Evolutionary conservation across 2,329 filamentous ascomycete species (phyloP).

Genomic region (Pleurostoma richardsiae): DNA sequence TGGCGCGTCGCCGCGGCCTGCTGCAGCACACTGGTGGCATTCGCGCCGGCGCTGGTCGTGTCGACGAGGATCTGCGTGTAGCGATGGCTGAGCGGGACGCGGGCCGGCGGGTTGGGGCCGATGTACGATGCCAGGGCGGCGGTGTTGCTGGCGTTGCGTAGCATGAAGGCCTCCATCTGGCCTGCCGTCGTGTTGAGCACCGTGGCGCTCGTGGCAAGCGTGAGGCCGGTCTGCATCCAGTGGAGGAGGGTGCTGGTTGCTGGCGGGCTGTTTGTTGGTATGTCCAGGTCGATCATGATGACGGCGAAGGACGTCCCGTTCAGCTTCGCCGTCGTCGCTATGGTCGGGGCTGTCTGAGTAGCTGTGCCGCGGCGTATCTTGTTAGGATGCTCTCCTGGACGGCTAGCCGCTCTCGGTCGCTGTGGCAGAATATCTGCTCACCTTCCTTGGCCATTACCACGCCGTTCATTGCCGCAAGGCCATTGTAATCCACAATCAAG

Average conservation of each 20-base stretch:
- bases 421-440: constrained; percentile 12
- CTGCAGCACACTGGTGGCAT: constrained; percentile 17
- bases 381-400: no score
- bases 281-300: constrained; percentile 41
- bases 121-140: constrained; percentile 24
- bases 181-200: constrained; percentile 20
- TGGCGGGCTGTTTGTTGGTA: constrained; percentile 32
- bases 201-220: constrained; percentile 15
- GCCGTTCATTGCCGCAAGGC: constrained; percentile 29
- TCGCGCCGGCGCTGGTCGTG: constrained; percentile 20
- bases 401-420: no score
- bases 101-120: constrained; percentile 30
- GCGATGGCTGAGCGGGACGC: constrained; percentile 29
- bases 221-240: constrained; percentile 36
- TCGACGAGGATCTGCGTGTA: constrained; percentile 34
- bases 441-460: constrained; percentile 29
- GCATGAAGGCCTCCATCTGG: constrained; percentile 19
- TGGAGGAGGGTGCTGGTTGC: constrained; percentile 32
- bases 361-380: constrained; percentile 13
- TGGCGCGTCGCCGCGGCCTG: constrained; percentile 20
- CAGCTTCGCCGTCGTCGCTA: constrained; percentile 30
- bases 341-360: constrained; percentile 24
- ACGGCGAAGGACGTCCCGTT: constrained; percentile 33
- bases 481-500: constrained; percentile 33
- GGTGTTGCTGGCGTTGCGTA: constrained; percentile 22